These are phyloP conservation scores for Colletotrichum kahawae DNA, from an alignment of 2,329 filamentous ascomycete species.

Conservation along the genomic window DNA sequence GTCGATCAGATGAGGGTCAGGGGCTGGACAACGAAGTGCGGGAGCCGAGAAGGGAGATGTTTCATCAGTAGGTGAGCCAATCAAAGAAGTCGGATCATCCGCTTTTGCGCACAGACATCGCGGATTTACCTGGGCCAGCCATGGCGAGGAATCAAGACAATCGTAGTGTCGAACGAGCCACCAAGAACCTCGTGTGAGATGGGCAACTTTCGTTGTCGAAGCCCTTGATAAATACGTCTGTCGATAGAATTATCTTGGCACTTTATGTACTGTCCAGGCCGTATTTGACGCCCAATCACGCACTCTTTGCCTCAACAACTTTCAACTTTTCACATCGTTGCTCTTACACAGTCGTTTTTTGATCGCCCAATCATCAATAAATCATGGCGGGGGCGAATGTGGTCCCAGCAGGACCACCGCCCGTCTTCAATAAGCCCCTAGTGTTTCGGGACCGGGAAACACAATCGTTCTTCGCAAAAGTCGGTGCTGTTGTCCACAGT, in stretches of 20 bases:
- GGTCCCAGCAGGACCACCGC: background rate
- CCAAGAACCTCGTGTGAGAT: background rate
- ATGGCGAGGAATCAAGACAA: background rate
- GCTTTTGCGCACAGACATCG: background rate
- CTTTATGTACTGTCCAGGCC: rapidly evolving
- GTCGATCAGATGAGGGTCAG: background rate
- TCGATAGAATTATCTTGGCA: rapidly evolving
- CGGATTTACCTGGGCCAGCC: background rate
- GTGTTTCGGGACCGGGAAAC: background rate
- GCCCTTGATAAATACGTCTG: background rate
- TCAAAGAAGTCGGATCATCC: background rate
- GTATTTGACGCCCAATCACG: background rate
- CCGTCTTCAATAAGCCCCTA: background rate
- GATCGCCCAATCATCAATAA: background rate
- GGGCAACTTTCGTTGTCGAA: background rate
- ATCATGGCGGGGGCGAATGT: background rate
- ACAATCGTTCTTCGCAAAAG: background rate
- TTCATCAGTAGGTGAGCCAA: background rate
- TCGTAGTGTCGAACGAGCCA: background rate
- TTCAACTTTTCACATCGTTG: background rate
- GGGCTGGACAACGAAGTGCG: background rate
- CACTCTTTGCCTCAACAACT: rapidly evolving
- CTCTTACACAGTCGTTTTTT: background rate
- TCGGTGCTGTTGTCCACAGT: background rate
- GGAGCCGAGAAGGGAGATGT: background rate